Base-by-base conservation (phyloP, 495 filamentous ascomycete genomes). In the Annulohypoxylon maeteangense region DNA sequence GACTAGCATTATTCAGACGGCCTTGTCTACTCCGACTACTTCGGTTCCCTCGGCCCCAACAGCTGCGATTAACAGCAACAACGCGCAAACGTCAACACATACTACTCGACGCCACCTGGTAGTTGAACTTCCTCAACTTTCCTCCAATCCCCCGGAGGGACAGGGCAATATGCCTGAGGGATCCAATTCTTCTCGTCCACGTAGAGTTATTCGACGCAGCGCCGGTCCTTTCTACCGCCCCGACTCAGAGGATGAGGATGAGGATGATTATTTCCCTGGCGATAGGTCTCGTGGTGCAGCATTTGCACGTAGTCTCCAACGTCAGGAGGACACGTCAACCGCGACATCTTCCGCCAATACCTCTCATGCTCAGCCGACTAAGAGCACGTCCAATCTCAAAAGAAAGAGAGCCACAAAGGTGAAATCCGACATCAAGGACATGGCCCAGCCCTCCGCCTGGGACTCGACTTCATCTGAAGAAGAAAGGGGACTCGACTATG, bases 71-170 rank as follows among this genome's bases (percentile, higher is more conserved):
- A n/a, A n/a, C n/a, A n/a, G n/a, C n/a, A 29, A 6, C 75, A 84
- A 87, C 65, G 81, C 83, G 27, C 85, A 84, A 4, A 91, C 91
- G 7, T 88, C 91, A 0, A 79, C 76, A 2, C 80, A 81, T 7
- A 1, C 51, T 34, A 12, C 74, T 16, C 25, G 63, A 55, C 18
- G 31, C 36, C 64, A 16, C 18, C n/a, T 55, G 56, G 66, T 55
- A 4, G 23, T 76, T n/a, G 70, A 77, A 4, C 50, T 73, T 16
- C 56, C 68, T 16, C 23, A 68, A 3, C 11, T 56, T 23, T n/a
- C 56, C 20, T 18, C 58, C 20, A 44, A 40, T 34, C 38, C 14
- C 18, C 12, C n/a, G n/a, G n/a, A n/a, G n/a, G n/a, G n/a, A n/a
- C n/a, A n/a, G n/a, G n/a, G n/a, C n/a, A n/a, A n/a, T n/a, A n/a